Evolutionary conservation across 192 early-diverging fungal genomes (phyloP), one percentile per base, ranked within the genome.

Genomic region (Paraglomus brasilianum): DNA sequence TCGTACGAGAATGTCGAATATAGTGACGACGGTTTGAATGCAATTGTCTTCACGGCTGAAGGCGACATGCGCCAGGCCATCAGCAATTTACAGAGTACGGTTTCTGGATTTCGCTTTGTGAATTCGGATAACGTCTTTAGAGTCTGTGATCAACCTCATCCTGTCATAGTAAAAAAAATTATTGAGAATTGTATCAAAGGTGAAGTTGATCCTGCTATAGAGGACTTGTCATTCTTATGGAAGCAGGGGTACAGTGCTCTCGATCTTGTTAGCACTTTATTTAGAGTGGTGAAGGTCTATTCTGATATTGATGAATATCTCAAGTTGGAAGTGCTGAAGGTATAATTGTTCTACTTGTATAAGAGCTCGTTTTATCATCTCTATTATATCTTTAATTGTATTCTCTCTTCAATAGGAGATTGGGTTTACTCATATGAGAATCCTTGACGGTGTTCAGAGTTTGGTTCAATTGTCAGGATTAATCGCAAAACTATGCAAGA

Each of bases 61-160:
- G 97, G 97, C 22, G 97, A 99, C 72, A 97, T 99, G 95, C 88
- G 97, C 21, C 97, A 98, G 78, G 97, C 94, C 3, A 85, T 99
- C 72, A 99, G 98, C 73, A 97, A 98, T 66, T 80, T 99, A 47
- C 95, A 98, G 78, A 87, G 94, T 14, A 93, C 95, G 1, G 84
- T 81, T 68, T 88, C 90, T 52, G 95, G 94, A 24, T 98, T 96
- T 69, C 87, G 87, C 8, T 84, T 89, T 71, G 82, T 99, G 8
- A 88, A 89, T 46, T 83, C 85, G 4, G 94, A 95, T 17, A 94
- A 97, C 69, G 95, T 98, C 5, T 99, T 91, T 80, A 94, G 94
- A 59, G 94, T 99, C 2, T 99, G 97, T 77, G 97, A 99, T 72
- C 93, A 94, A 73, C 97, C 97, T 30, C 93, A 95, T 72, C 97